Evolutionary conservation across 2,329 filamentous ascomycete genomes (phyloP).

Genomic region (Fusarium poae): DNA sequence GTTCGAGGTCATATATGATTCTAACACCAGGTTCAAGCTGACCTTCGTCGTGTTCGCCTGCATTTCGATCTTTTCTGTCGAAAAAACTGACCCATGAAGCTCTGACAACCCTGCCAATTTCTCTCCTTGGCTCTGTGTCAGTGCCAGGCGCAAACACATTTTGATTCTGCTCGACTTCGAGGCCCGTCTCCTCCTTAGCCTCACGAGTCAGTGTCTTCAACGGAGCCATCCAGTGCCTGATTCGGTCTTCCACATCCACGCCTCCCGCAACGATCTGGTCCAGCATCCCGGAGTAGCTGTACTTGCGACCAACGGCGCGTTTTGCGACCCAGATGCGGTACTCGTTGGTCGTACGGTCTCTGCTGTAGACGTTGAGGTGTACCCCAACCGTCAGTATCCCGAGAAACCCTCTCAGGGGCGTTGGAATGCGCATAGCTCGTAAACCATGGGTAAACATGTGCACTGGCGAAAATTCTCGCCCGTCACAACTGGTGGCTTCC

Average conservation of each 20-base stretch:
- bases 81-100: constrained; percentile 52
- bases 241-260: constrained; percentile 51
- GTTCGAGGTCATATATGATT: constrained; percentile 54
- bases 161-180: constrained; percentile 37
- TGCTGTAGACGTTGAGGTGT: constrained; percentile 55
- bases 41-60: constrained; percentile 49
- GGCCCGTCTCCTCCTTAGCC: constrained; percentile 53
- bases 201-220: constrained; percentile 51
- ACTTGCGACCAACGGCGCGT: constrained; percentile 45
- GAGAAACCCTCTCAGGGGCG: constrained; percentile 53
- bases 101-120: constrained; percentile 45
- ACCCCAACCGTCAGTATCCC: constrained; percentile 55
- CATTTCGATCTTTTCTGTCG: constrained; percentile 51
- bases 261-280: constrained; percentile 56
- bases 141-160: constrained; percentile 23
- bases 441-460: constrained; percentile 32
- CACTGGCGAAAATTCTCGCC: constrained; percentile 50
- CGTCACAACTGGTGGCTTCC: constrained; percentile 38
- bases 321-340: constrained; percentile 53
- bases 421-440: constrained; percentile 49
- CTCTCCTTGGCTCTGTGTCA: not conserved
- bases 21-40: constrained; percentile 57
- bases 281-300: constrained; percentile 53
- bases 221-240: constrained; percentile 38
- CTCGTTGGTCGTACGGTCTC: constrained; percentile 40